Evolutionary conservation across 306 rosid genomes (phyloP), one percentile per base, ranked within the genome.

Genomic region (Cucumis sativus): DNA sequence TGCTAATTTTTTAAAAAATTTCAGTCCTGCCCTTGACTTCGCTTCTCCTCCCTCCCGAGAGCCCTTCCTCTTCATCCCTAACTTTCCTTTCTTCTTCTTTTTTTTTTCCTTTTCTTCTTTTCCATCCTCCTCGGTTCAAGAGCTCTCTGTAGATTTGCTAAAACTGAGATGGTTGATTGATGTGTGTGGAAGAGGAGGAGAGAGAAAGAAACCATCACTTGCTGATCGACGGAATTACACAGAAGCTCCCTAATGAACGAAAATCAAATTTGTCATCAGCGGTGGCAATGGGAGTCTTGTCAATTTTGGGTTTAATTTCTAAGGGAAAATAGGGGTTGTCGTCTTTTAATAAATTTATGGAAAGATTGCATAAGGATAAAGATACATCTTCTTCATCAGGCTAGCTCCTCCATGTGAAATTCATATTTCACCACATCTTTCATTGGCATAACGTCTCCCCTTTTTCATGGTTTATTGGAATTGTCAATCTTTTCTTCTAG

Each of bases 291-390:
- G 28, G 28, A 1, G 66, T 68, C 20, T 65, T 51, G 23, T 54
- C 16, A 9, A 62, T 45, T 54, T 35, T n/a, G 60, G 78, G 60
- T 57, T 78, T 71, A 15, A 72, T 70, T 15, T 72, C 58, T 55
- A 56, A 77, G 9, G 66, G 64, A 77, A 40, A 57, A 57, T 35
- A 35, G 52, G 60, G 62, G 5, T 79, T 52, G 6, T 75, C 85
- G 23, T 79, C 74, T 40, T 82, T 75, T 56, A 57, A 70, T 45
- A 58, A 40, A 60, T 52, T 81, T 67, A 82, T 68, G 16, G 95
- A 96, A 76, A 90, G 97, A 84, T 95, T 93, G n/a, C 85, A 84
- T 4, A 92, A 88, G 1, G 96, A 92, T 52, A 87, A 84, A 58
- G 94, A 84, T 82, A 90, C 92, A 16, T 86, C 95, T 6, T 91